A percentile compares a stretch with the other conserved stretches of the same genome.
These are phyloP conservation scores for Lachancea meyersii DNA, from an alignment of 805 yeast genomes.

Conservation along the genomic window DNA sequence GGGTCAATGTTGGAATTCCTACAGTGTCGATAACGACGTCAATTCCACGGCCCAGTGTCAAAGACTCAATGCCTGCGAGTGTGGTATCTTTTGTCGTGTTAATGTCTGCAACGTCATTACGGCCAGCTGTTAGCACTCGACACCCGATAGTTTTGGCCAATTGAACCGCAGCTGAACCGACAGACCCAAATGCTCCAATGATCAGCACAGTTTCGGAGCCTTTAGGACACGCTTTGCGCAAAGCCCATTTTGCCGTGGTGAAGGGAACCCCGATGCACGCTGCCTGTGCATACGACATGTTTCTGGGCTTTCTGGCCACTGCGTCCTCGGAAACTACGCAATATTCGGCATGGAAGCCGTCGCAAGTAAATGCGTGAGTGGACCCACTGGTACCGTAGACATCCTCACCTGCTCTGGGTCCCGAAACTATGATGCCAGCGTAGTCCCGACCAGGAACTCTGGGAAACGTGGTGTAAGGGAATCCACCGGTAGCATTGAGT, in stretches of 20 bases:
- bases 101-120: conserved; percentile 4
- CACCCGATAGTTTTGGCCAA: conserved; percentile 7
- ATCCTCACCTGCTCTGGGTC: conserved; percentile 8
- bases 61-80: neutral
- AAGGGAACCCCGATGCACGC: conserved; percentile 9
- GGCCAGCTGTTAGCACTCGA: conserved; percentile 4
- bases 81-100: conserved; percentile 1
- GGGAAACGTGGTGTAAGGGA: conserved; percentile 9
- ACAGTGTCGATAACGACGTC: conserved; percentile 8
- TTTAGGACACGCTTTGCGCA: neutral
- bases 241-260: conserved; percentile 5
- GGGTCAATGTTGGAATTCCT: conserved; percentile 6
- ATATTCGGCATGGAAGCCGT: conserved; percentile 9
- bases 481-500: conserved; percentile 9
- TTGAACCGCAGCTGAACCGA: conserved; percentile 8
- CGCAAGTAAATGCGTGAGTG: conserved; percentile 6
- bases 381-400: conserved; percentile 9
- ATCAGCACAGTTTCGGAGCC: conserved; percentile 2
- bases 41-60: conserved; percentile 5
- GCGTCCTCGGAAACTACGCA: conserved; percentile 5
- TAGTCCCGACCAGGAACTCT: conserved; percentile 9
- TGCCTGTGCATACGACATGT: conserved; percentile 7
- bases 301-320: conserved; percentile 6
- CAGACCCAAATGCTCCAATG: conserved; percentile 8
- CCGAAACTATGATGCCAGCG: conserved; percentile 7